Evolutionary conservation across 768 basidiomycete species (phyloP), one percentile per base, ranked within the genome.

Genomic region (Trametes gibbosa): DNA sequence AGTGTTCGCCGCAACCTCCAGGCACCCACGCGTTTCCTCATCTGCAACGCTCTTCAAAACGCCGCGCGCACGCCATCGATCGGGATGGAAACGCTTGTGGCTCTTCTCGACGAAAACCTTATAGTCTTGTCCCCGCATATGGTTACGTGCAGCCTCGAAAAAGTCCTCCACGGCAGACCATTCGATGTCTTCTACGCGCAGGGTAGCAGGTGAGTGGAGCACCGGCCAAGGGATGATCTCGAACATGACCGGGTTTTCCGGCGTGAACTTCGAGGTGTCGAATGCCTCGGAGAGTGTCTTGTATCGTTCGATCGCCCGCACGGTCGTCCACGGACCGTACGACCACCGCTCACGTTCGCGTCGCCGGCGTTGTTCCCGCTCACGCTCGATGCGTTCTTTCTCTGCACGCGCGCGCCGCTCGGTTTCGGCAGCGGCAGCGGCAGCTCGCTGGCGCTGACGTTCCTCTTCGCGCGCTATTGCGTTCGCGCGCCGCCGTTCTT

Each of bases 221-320:
- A 86, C 83, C 2, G 91, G 91, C 90, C 90, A 93, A 0, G 90
- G 89, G 29, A 93, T 76, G 40, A 78, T 79, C 46, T 84, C 80
- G 58, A 85, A 84, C 3, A 77, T 70, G n/a, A 90, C 69, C 3
- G 84, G 81, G 14, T 77, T 71, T 21, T 78, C 77, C 37, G 74
- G 62, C 3, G 79, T 74, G 71, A 86, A 89, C 62, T 80, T 84
- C 12, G 81, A 73, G 16, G 73, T 66, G 69, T 92, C 88, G 67
- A 92, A 92, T 32, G 77, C 76, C 21, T 84, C 84, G 59, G 80
- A 76, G 7, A 88, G 76, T 32, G 70, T 67, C 45, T 75, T 82
- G 72, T 89, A 93, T 27, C 85, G 81, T 64, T 91, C 89, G 27
- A 92, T 73, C 5, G 91, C 92, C 46, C 87, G 79, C 55, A 77